phyloP scores from a whole-genome alignment of 2,329 filamentous ascomycete species.

The Aureobasidium lini region DNA sequence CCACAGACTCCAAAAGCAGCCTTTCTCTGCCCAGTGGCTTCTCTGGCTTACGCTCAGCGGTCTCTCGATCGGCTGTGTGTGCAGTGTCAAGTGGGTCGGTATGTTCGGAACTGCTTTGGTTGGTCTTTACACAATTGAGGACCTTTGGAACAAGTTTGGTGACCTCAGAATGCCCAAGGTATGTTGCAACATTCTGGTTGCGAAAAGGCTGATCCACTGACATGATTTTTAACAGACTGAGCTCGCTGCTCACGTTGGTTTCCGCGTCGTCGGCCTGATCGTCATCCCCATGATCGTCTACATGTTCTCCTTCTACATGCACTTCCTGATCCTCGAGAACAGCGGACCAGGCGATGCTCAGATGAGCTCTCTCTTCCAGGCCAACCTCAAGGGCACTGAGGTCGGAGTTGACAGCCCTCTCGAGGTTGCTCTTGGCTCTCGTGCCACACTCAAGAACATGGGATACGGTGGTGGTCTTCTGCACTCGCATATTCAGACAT shows the following conservation, averaged over 20 bases:
- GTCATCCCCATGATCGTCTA: conserved; percentile 85
- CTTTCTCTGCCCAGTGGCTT: conserved; percentile 89
- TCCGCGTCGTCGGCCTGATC: conserved; percentile 80
- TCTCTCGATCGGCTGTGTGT: conserved; percentile 93
- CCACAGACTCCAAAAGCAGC: conserved; percentile 76
- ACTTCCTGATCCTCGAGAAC: conserved; percentile 89
- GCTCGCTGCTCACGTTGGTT: conserved; percentile 69
- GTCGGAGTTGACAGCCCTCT: conserved; percentile 92
- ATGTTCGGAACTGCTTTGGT: conserved; percentile 93
- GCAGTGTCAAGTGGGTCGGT: conserved; percentile 97
- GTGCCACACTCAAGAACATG: conserved; percentile 96
- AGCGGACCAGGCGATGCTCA: conserved; percentile 97
- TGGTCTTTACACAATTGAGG: conserved; percentile 90
- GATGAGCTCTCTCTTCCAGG: conserved; percentile 99
- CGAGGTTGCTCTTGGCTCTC: conserved; percentile 82
- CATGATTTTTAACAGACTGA: conserved; percentile 37
- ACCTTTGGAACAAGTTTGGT: conserved; percentile 97
- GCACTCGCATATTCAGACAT: conserved; percentile 94
- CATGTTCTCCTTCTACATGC: conserved; percentile 88
- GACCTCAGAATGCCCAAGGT: conserved; percentile 84
- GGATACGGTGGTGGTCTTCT: conserved; percentile 94
- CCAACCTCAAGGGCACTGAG: conserved; percentile 86
- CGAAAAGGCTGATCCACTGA: not conserved
- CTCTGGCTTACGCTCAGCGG: conserved; percentile 90
- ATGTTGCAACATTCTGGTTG: conserved; percentile 25